phyloP scores from a whole-genome alignment of 2,329 filamentous ascomycete species.

The Fusarium ramigenum region DNA sequence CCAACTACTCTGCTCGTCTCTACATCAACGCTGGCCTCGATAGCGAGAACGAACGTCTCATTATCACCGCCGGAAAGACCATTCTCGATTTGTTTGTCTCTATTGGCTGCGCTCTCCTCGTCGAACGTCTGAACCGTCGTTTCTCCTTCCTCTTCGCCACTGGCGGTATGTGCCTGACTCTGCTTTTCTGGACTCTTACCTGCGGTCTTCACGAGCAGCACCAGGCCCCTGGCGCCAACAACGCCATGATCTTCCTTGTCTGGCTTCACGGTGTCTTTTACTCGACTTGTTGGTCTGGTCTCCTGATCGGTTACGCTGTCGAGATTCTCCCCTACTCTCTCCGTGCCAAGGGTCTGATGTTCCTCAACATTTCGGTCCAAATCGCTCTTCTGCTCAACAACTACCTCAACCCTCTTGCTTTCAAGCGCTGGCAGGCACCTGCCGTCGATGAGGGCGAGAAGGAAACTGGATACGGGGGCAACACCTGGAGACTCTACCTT shows the following conservation, averaged over 20 bases:
- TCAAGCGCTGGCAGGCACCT: not conserved
- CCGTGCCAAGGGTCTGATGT: conserved; percentile 67
- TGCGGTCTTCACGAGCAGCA: conserved; percentile 63
- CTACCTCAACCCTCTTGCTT: conserved; percentile 48
- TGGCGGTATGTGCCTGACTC: conserved; percentile 58
- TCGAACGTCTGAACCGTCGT: conserved; percentile 62
- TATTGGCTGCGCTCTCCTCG: conserved; percentile 59
- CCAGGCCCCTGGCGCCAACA: conserved; percentile 52
- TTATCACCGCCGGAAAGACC: conserved; percentile 64
- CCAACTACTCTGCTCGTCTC: conserved; percentile 71
- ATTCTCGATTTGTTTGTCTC: conserved; percentile 68
- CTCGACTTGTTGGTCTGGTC: conserved; percentile 67
- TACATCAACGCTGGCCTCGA: conserved; percentile 69
- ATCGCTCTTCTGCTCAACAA: conserved; percentile 69
- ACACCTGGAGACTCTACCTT: conserved; percentile 72
- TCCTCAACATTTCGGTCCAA: conserved; percentile 72
- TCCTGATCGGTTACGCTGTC: conserved; percentile 65
- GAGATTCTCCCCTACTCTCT: conserved; percentile 68
- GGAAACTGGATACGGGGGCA: conserved; percentile 61
- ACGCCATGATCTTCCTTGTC: conserved; percentile 65
- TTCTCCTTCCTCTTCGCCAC: conserved; percentile 63
- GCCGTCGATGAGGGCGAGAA: not conserved
- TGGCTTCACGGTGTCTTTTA: conserved; percentile 69
- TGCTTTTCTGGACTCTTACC: conserved; percentile 61
- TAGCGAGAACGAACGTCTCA: conserved; percentile 64